These are phyloP conservation scores for Acorus calamus DNA, from an alignment of 106 monocot species.

Conservation along the genomic window DNA sequence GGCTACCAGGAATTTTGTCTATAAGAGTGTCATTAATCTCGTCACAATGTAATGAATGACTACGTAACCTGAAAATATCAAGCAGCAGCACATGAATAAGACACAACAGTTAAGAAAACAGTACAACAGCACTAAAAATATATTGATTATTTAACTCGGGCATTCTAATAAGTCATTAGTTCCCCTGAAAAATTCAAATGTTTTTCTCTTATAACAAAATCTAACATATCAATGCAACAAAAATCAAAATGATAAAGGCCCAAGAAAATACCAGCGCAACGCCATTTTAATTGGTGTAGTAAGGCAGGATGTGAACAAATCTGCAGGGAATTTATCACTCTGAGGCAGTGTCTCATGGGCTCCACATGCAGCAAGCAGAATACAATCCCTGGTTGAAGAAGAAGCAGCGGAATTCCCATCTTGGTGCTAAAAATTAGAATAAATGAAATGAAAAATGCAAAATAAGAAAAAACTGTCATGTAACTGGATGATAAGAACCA, in stretches of 20 bases:
- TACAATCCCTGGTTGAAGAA: conserved; percentile 67
- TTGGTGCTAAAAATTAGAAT: conserved; percentile 20
- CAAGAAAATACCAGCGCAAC: conserved; percentile 44
- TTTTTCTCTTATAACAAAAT: too few relatives aligned
- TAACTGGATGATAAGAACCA: too few relatives aligned
- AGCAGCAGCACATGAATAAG: neutral
- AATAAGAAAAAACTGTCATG: neutral
- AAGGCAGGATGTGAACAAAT: conserved; percentile 91
- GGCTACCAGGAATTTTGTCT: conserved; percentile 89
- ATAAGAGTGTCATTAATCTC: conserved; percentile 58
- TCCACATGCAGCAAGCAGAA: conserved; percentile 91
- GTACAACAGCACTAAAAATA: too few relatives aligned
- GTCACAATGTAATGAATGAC: conserved; percentile 72
- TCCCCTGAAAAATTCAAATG: too few relatives aligned
- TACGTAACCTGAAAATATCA: conserved; percentile 57
- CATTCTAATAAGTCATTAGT: too few relatives aligned
- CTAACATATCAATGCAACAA: too few relatives aligned
- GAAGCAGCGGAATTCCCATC: conserved; percentile 47
- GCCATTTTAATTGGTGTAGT: conserved; percentile 98
- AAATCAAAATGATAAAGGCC: neutral
- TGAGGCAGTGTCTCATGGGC: too few relatives aligned
- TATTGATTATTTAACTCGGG: too few relatives aligned
- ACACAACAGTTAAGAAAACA: neutral
- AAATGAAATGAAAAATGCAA: conserved; percentile 6
- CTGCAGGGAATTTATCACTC: conserved; percentile 92